Percentiles rank a stretch among this genome's conserved stretches.
phyloP scores from a whole-genome alignment of 1,284 basidiomycete species.

The Malassezia equina region DNA sequence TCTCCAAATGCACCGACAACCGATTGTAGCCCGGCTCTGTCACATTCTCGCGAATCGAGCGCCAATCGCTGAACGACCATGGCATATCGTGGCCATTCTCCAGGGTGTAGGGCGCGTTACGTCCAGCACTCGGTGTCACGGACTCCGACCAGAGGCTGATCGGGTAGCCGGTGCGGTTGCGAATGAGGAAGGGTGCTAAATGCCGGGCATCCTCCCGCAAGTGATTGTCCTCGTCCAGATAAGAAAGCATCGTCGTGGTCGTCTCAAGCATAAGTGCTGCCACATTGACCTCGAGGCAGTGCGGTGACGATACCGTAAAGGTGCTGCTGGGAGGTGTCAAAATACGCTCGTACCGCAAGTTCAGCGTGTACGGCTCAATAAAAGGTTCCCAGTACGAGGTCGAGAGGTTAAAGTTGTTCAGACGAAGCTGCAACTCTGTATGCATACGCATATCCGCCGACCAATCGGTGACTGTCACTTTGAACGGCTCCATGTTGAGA shows the following conservation, averaged over 20 bases:
- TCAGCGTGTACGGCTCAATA: constrained; percentile 92
- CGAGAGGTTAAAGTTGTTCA: constrained; percentile 92
- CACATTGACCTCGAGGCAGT: constrained; percentile 84
- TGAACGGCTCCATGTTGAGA: constrained; percentile 73
- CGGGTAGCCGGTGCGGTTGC: constrained; percentile 73
- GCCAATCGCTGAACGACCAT: constrained; percentile 97
- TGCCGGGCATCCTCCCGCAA: constrained; percentile 51
- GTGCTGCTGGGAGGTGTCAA: constrained; percentile 52
- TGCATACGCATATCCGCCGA: constrained; percentile 63
- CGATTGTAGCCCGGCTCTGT: constrained; percentile 34
- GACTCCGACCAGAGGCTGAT: constrained; percentile 48
- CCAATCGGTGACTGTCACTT: constrained; percentile 81
- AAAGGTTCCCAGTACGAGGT: constrained; percentile 99
- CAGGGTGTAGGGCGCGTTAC: constrained; percentile 46
- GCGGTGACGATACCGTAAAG: constrained; percentile 63
- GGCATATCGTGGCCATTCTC: constrained; percentile 69
- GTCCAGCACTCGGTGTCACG: background rate
- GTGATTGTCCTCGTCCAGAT: constrained; percentile 59
- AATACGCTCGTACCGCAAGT: constrained; percentile 52
- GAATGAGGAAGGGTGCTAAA: constrained; percentile 84
- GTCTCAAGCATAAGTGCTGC: constrained; percentile 73
- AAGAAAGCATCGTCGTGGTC: constrained; percentile 61
- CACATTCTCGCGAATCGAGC: constrained; percentile 66
- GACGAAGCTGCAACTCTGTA: constrained; percentile 56
- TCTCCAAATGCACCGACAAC: constrained; percentile 58